Percentiles rank a stretch among this genome's conserved stretches.
Evolutionary conservation across 257 asterid genomes (phyloP).

Genomic region (Nicotiana paniculata): DNA sequence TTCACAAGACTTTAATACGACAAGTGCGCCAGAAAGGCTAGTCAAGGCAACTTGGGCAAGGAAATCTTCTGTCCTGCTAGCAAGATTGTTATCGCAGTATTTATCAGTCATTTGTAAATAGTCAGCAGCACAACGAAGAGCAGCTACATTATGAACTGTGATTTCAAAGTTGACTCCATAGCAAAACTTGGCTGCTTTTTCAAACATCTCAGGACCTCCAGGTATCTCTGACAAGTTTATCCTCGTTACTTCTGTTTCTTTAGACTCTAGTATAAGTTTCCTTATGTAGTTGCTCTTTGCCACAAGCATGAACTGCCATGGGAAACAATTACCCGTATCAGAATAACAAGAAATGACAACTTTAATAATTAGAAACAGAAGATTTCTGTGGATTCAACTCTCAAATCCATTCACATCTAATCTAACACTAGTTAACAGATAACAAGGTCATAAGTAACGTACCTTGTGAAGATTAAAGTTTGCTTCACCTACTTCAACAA

Average conservation of each 20-base stretch:
- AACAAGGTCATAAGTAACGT: not conserved
- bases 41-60: conserved; percentile 70
- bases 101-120: conserved; percentile 83
- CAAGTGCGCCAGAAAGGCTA: conserved; percentile 78
- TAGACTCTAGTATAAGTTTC: conserved; percentile 56
- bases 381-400: not conserved
- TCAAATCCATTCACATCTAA: not conserved
- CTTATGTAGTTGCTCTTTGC: conserved; percentile 91
- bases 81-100: conserved; percentile 65
- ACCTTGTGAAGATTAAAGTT: conserved; percentile 91
- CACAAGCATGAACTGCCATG: conserved; percentile 76
- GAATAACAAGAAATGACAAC: not conserved
- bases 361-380: not conserved
- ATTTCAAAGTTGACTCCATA: conserved; percentile 94
- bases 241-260: conserved; percentile 54
- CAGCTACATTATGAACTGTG: conserved; percentile 89
- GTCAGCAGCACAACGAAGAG: conserved; percentile 88
- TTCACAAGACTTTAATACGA: conserved; percentile 76
- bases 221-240: conserved; percentile 70
- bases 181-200: conserved; percentile 89
- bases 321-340: not conserved
- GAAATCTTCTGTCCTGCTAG: conserved; percentile 82
- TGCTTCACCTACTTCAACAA: conserved; percentile 75
- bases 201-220: conserved; percentile 90
- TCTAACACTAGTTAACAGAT: not conserved